phyloP scores from a whole-genome alignment of 768 basidiomycete species.

The Auriscalpium vulgare region DNA sequence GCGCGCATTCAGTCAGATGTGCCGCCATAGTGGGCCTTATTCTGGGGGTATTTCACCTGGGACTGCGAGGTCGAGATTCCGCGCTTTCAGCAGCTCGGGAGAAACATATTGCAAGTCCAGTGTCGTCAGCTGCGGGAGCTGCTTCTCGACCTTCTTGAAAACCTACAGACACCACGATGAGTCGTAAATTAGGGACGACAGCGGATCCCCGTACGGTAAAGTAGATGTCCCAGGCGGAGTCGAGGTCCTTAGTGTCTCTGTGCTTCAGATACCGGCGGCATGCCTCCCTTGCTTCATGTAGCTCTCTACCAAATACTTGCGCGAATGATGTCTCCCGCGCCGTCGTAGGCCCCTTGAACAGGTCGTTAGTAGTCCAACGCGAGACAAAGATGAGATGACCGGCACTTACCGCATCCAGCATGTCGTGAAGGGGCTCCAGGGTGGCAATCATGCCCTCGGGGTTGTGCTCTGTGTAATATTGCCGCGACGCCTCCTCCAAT shows the following conservation, averaged over 20 bases:
- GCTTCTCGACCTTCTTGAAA: constrained; percentile 94
- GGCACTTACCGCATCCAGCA: constrained; percentile 66
- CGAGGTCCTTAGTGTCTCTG: constrained; percentile 82
- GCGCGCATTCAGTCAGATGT: neutral
- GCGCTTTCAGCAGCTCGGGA: constrained; percentile 79
- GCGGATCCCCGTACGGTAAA: constrained; percentile 55
- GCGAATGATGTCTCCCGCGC: constrained; percentile 91
- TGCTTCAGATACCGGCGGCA: constrained; percentile 79
- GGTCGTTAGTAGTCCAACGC: neutral
- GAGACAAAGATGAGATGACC: neutral
- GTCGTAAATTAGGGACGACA: neutral
- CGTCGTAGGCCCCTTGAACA: constrained; percentile 78
- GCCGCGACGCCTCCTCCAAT: constrained; percentile 93
- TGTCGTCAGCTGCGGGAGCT: constrained; percentile 78
- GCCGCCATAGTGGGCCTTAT: neutral
- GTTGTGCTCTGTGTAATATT: constrained; percentile 96
- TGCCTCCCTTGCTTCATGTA: constrained; percentile 88
- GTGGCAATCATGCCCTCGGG: constrained; percentile 94
- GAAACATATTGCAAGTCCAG: constrained; percentile 97
- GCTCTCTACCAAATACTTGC: constrained; percentile 88
- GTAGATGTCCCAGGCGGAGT: constrained; percentile 99
- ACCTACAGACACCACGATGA: constrained; percentile 42
- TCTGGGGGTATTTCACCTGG: constrained; percentile 50
- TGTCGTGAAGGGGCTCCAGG: constrained; percentile 86
- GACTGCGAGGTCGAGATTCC: constrained; percentile 87